Base-by-base conservation (phyloP, 495 filamentous ascomycete genomes). In the Glonium stellatum region DNA sequence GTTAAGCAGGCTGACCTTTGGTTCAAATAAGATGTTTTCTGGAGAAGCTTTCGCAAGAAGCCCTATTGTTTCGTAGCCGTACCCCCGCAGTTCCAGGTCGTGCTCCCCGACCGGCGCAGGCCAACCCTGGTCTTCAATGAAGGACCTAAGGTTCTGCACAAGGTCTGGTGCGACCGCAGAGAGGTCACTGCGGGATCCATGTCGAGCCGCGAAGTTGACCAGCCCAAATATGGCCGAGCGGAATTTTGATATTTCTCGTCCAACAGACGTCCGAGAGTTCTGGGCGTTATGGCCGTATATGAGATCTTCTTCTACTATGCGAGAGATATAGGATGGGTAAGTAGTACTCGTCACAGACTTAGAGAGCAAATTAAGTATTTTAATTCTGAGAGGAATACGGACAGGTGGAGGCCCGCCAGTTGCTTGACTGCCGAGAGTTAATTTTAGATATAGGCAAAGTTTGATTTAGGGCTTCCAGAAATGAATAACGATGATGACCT, bases 151-250 rank as follows among this genome's bases (percentile, higher is more conserved):
- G 4, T 86, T 83, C 23, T 78, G 73, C 22, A 96, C 82, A n/a
- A 95, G 75, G 37, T 79, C 80, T 1, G 84, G 78, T 1, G 87
- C 87, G 58, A 95, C 84, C 19, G 73, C 69, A 55, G 80, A 78
- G 10, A 87, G 73, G 47, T 82, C 79, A 15, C 75, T 76, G 9
- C 74, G 71, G 11, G 83, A 82, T 22, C 83, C 88, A 67, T 89
- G 87, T 47, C 87, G 81, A 6, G 90, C 88, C 21, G 92, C 83
- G 85, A 92, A 96, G 47, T 89, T 90, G 31, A 91, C 86, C 66
- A 90, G 95, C 46, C 84, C 84, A 67, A 97, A 92, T n/a, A 95
- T 82, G 25, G 92, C 89, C 49, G 85, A 84, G 58, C 89, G 81
- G 13, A 97, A 75, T 66, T 88, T 89, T 10, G 82, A 79, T 5